Evolutionary conservation across 805 yeast genomes (phyloP).

Genomic region (Jamesozyma hellenica): DNA sequence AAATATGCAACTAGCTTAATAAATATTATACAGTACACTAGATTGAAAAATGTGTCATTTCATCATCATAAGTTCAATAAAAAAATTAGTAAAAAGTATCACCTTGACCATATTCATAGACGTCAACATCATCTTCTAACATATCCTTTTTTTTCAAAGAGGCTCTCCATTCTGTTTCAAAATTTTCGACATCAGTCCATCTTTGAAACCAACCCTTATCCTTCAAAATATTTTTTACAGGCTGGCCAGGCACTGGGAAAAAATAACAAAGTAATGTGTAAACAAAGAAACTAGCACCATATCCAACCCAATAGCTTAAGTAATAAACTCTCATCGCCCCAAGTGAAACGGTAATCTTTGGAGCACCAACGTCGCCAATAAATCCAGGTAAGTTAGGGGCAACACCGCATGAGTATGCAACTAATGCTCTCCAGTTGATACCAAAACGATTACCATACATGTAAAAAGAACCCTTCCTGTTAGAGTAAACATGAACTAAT

Average conservation of each 20-base stretch:
- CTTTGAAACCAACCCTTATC: constrained; percentile 55
- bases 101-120: constrained; percentile 9
- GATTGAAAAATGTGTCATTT: neutral
- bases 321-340: constrained; percentile 67
- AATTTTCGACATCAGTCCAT: constrained; percentile 52
- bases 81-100: constrained; percentile 9
- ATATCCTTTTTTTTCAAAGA: constrained; percentile 13
- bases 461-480: constrained; percentile 30
- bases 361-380: constrained; percentile 45
- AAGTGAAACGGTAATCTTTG: constrained; percentile 43
- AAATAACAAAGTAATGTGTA: constrained; percentile 44
- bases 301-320: constrained; percentile 70
- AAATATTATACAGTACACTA: too few relatives aligned
- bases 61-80: neutral
- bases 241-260: constrained; percentile 42
- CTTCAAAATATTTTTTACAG: constrained; percentile 31
- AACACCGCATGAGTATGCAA: constrained; percentile 42
- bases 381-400: constrained; percentile 34
- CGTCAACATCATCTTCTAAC: constrained; percentile 10
- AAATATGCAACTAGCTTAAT: too few relatives aligned
- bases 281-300: constrained; percentile 44
- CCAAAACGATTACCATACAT: constrained; percentile 52
- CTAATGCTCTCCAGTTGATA: constrained; percentile 69
- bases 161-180: constrained; percentile 33
- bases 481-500: constrained; percentile 52